Evolutionary conservation across 768 basidiomycete species (phyloP), one percentile per base, ranked within the genome.

Genomic region (Suillus bovinus): DNA sequence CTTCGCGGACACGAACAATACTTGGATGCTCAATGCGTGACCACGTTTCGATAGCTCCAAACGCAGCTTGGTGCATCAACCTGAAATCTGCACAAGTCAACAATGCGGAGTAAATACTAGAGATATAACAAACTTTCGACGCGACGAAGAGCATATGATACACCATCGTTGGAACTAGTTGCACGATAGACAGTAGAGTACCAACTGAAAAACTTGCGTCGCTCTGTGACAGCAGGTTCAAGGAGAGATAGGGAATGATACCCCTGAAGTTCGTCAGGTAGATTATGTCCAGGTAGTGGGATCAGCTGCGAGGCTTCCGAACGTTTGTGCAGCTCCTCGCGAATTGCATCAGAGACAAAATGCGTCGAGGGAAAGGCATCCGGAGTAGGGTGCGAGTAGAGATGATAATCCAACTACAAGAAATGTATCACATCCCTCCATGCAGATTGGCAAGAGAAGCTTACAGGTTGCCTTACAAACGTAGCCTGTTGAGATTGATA

Each of bases 241-340:
- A 99, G 81, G 0, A 92, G 92, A 9, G 89, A 82, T 17, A 99
- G 82, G 0, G 89, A 86, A 73, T 97, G 93, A 69, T 98, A 99
- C 2, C 92, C 91, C 69, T 94, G 91, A 1, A 98, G 76, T 64
- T 96, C 93, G 20, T 92, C 88, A 0, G 96, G 96, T 10, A 97
- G 79, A 22, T 82, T 83, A 9, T 84, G 77, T 3, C 85, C 85
- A 59, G 75, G 60, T 60, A 73, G 70, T 24, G 77, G 66, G 39
- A 76, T 66, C 16, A 81, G 74, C 65, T 76, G 72, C 8, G 76
- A 60, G 34, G 77, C 71, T 64, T 86, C 83, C 1, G 82, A 78
- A 20, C 84, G 82, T 60, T 72, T 72, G 59, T 82, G 82, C n/a
- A 86, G 71, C 53, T 85, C 84, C 64, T 84, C 83, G 47, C 87